Evolutionary conservation across 441 rosid genomes (phyloP), one percentile per base, ranked within the genome.

Genomic region (Pelargonium australe): DNA sequence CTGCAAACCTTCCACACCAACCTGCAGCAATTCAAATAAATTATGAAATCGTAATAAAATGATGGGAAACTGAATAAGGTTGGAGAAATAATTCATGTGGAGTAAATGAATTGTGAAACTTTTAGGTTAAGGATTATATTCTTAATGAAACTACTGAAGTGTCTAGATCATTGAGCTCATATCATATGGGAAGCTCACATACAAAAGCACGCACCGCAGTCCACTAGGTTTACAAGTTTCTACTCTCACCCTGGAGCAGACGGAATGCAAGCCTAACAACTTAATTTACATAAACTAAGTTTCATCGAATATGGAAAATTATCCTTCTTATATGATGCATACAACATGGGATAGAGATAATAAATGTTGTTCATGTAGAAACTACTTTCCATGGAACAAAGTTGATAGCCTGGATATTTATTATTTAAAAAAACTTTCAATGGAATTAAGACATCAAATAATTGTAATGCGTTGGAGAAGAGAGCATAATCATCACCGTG

Each of bases 1-100:
- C 84, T 87, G 92, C 76, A 95, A 80, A 66, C 97, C 93, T 81
- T 87, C 95, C 5, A 90, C 85, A 53, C 88, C 80, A 75, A 89
- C 87, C 98, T 95, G 82, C 78, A 87, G 66, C 67, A 51, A 62
- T 63, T 12, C 28, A 4, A 25, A 44, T 49, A 41, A 44, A 37
- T 10, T 8, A 53, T 45, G 37, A 63, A 23, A 51, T 43, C 28
- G 13, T 60, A 12, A 4, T 60, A 25, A 20, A 40, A 60, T 60
- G 64, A 60, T 60, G 23, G 20, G 9, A 16, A 7, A 19, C 63
- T 9, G n/a, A 58, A 58, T 11, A 58, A 7, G 23, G 63, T 58
- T 58, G 28, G 20, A 55, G 23, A 17, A 53, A 20, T 58, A 58
- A 20, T 17, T 8, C 63, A 45, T 11, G 31, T 19, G 13, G 23